Percentiles rank a stretch among this genome's conserved stretches.
phyloP scores from a whole-genome alignment of 2,329 filamentous ascomycete genomes.

The Teratosphaeria zuluensis region DNA sequence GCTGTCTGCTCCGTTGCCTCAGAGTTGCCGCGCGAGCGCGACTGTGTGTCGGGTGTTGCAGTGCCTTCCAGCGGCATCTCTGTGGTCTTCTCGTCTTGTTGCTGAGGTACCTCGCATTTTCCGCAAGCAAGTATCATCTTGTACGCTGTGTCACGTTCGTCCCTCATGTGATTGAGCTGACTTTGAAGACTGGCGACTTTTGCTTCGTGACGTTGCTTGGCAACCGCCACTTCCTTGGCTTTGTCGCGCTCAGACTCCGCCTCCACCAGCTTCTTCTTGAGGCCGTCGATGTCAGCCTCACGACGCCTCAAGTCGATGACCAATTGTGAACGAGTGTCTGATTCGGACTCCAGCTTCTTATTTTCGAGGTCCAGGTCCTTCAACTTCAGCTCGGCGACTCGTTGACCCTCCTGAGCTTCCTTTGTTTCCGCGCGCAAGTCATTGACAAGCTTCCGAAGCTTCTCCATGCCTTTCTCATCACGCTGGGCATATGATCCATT shows the following conservation, averaged over 20 bases:
- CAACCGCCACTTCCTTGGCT: conserved; percentile 13
- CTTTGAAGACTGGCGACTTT: conserved; percentile 18
- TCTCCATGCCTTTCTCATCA: conserved; percentile 43
- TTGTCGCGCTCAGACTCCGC: conserved; percentile 20
- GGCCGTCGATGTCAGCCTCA: conserved; percentile 8
- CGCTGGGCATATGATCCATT: conserved; percentile 39
- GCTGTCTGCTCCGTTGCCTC: conserved; percentile 17
- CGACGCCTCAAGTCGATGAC: conserved; percentile 10
- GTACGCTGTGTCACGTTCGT: conserved; percentile 26
- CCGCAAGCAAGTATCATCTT: conserved; percentile 27
- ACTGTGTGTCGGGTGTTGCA: conserved; percentile 6
- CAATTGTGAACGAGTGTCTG: conserved; percentile 9
- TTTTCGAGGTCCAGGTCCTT: conserved; percentile 25
- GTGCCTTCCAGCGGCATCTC: not conserved
- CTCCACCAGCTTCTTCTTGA: conserved; percentile 24
- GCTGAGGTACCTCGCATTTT: conserved; percentile 15
- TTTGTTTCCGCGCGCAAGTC: conserved; percentile 45
- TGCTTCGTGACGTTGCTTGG: conserved; percentile 21
- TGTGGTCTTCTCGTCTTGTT: conserved; percentile 7
- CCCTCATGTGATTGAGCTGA: conserved; percentile 21
- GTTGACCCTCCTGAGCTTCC: conserved; percentile 42
- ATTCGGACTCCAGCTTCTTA: conserved; percentile 22
- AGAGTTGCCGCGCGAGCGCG: conserved; percentile 12
- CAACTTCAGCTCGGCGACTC: conserved; percentile 35
- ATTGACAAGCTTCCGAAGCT: conserved; percentile 47